Percentiles rank a stretch among this genome's conserved stretches.
Evolutionary conservation across 2,329 filamentous ascomycete genomes (phyloP).

Genomic region (Seiridium unicorne): DNA sequence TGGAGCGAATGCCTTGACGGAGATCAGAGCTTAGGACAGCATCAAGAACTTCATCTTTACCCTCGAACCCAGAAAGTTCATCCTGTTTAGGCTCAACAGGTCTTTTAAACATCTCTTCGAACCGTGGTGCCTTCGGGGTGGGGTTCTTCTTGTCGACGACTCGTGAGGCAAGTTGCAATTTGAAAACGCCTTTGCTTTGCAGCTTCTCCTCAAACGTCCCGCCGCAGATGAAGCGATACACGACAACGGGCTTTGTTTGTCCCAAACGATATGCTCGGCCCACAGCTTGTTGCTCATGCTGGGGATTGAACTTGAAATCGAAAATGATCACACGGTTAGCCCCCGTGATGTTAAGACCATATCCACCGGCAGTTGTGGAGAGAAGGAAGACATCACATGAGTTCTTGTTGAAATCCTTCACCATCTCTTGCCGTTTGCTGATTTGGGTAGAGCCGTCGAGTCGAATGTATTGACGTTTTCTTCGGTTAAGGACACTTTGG

Average conservation of each 20-base stretch:
- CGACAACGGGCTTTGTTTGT: constrained; percentile 75
- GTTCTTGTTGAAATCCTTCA: constrained; percentile 67
- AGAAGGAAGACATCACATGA: constrained; percentile 68
- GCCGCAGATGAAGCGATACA: constrained; percentile 77
- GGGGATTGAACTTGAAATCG: constrained; percentile 79
- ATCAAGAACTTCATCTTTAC: constrained; percentile 64
- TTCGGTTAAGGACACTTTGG: constrained; percentile 49
- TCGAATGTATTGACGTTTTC: constrained; percentile 49
- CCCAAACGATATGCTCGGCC: constrained; percentile 84
- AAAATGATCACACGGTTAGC: constrained; percentile 87
- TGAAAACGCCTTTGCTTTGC: constrained; percentile 76
- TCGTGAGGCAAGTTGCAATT: constrained; percentile 73
- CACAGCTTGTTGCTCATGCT: constrained; percentile 81
- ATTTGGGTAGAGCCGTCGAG: constrained; percentile 68
- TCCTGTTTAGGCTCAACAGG: constrained; percentile 51
- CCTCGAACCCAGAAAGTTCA: constrained; percentile 50
- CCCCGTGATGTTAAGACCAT: constrained; percentile 79
- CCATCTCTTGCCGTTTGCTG: constrained; percentile 55
- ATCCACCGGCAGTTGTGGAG: constrained; percentile 77
- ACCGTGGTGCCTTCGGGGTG: constrained; percentile 60
- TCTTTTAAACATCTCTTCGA: constrained; percentile 56
- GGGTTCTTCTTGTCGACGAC: constrained; percentile 84
- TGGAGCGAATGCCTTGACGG: constrained; percentile 45
- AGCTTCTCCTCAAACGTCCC: constrained; percentile 78
- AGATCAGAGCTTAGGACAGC: constrained; percentile 38